phyloP scores from a whole-genome alignment of 148 eudicot genomes.

The Pharnaceum exiguum region DNA sequence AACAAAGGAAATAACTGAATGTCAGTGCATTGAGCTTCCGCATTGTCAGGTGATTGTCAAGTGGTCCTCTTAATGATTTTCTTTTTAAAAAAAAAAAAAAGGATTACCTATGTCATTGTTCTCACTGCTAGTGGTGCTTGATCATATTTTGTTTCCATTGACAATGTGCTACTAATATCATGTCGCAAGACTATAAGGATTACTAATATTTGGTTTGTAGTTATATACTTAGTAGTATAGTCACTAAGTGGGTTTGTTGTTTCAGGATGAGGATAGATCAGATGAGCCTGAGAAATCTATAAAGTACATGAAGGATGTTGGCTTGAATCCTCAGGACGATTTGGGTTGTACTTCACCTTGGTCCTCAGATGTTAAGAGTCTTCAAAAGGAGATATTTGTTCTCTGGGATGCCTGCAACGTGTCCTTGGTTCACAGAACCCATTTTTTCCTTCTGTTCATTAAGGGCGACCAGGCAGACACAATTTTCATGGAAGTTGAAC shows the following conservation, averaged over 20 bases:
- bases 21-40: constrained; percentile 28
- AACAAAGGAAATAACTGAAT: constrained; percentile 27
- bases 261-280: constrained; percentile 30
- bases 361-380: constrained; percentile 62
- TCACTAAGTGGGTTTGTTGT: background rate
- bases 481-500: constrained; percentile 89
- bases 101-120: no score
- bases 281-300: constrained; percentile 16
- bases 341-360: constrained; percentile 28
- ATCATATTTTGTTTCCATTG: no score
- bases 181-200: background rate
- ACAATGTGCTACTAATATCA: no score
- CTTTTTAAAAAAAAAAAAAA: no score
- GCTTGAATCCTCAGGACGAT: constrained; percentile 75
- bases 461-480: constrained; percentile 72
- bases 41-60: constrained; percentile 45
- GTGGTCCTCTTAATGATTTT: background rate
- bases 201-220: background rate
- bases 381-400: constrained; percentile 63
- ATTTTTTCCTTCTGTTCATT: constrained; percentile 71
- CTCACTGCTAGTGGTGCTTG: no score
- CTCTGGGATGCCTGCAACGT: constrained; percentile 81
- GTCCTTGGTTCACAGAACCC: constrained; percentile 82
- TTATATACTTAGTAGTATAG: background rate
- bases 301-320: constrained; percentile 55